Conservation (phyloP, 441 rosid species). For the Syzygium syzygioides region DNA sequence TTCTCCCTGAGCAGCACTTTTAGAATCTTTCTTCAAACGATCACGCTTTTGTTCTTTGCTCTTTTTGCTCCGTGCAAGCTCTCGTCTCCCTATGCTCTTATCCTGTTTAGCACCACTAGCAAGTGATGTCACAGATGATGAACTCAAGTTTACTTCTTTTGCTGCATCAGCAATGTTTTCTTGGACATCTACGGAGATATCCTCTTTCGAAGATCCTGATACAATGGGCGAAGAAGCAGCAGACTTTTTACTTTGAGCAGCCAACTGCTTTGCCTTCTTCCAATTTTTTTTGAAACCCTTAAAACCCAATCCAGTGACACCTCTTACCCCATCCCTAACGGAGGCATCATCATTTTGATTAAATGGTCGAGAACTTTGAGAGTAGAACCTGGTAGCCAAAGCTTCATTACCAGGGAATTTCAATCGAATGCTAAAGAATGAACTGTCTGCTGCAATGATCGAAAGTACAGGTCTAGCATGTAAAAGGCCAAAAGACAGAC, state of each 20-base stretch:
- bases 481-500: constrained; percentile 11
- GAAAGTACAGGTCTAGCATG: constrained; percentile 14
- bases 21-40: constrained; percentile 16
- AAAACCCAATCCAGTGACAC: constrained; percentile 9
- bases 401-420: constrained; percentile 14
- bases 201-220: constrained; percentile 4
- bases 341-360: constrained; percentile 12
- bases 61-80: constrained; percentile 41
- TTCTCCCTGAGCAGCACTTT: constrained; percentile 11
- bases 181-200: constrained; percentile 3
- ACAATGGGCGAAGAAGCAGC: constrained; percentile 1
- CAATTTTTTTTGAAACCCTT: constrained; percentile 25
- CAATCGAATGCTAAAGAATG: constrained; percentile 9
- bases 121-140: constrained; percentile 23
- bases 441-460: constrained; percentile 8
- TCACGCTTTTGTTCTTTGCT: constrained; percentile 25
- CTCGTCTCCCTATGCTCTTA: constrained; percentile 27
- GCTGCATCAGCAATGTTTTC: constrained; percentile 10
- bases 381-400: constrained; percentile 30
- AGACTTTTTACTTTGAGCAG: constrained; percentile 17
- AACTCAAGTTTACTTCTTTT: constrained; percentile 11
- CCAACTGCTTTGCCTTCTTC: constrained; percentile 35
- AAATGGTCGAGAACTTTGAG: constrained; percentile 25
- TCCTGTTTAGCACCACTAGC: constrained; percentile 17
- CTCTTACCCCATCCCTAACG: constrained; percentile 14